Base-by-base conservation (phyloP, 768 basidiomycete species). In the Suillus cothurnatus region DNA sequence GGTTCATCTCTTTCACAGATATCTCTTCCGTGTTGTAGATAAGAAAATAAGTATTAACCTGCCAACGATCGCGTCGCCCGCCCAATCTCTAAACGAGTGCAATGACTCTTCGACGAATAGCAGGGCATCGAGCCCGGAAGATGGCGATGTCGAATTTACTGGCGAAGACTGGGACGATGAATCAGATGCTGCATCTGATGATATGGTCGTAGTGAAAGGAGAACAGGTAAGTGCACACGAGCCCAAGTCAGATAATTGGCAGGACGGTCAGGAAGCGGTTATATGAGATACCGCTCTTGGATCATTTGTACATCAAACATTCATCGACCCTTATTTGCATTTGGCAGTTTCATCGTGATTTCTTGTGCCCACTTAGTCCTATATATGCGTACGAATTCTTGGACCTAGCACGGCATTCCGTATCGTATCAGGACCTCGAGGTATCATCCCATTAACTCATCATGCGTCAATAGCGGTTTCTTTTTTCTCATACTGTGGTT, bases 341-440 rank as follows among this genome's bases (percentile, higher is more conserved):
- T 53, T 49, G 38, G 47, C 65, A 90, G 88, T 80, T 86, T 62
- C 87, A 90, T 76, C 85, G 88, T 17, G 89, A 91, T 73, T 84
- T 86, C 55, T 73, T 90, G 21, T 67, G 76, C 1, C 89, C 89
- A 14, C 78, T 90, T 7, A 69, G 77, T 15, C 86, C 87, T 1
- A 79, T 90, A 2, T 80, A 78, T 60, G 80, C 85, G 0, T 69
- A 71, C 41, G 86, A 88, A 60, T 89, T 85, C 68, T 71, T 85
- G 12, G 66, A 70, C 0, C 62, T 91, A 21, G 83, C 87, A 2
- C 85, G 84, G 1, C 81, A 86, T 70, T 39, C 69, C 0, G 71
- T 86, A 61, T 72, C 73, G 3, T 81, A 81, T 39, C 80, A 80
- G 4, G 82, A 85, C 62, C 77, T 91, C 19, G 89, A 91, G 81